These are phyloP conservation scores for Sugiyamaella novakii DNA, from an alignment of 1,139 yeast species.

Conservation along the genomic window DNA sequence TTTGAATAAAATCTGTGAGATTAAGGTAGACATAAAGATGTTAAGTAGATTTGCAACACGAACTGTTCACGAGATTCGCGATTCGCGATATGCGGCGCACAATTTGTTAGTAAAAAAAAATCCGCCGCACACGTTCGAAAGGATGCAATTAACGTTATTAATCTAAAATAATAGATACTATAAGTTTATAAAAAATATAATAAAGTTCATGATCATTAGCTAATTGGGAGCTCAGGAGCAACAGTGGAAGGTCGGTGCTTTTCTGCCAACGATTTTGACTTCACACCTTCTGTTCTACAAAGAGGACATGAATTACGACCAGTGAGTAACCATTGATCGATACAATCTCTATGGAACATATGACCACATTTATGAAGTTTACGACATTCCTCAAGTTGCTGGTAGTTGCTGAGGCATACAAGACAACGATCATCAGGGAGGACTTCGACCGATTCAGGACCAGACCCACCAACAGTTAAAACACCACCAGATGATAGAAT, in stretches of 20 bases:
- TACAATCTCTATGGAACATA: conserved; percentile 54
- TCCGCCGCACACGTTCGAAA: too few relatives aligned
- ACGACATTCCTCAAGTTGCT: conserved; percentile 50
- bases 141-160: too few relatives aligned
- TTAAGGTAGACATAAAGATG: too few relatives aligned
- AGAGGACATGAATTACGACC: conserved; percentile 61
- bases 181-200: too few relatives aligned
- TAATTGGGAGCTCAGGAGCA: neutral
- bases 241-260: neutral
- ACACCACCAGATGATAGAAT: conserved; percentile 46
- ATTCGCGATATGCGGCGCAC: conserved; percentile 3
- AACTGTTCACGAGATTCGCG: neutral
- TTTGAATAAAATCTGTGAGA: too few relatives aligned
- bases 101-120: too few relatives aligned
- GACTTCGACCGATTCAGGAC: conserved; percentile 18
- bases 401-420: conserved; percentile 54
- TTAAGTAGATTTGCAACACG: neutral
- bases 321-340: conserved; percentile 58
- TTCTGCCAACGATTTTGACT: conserved; percentile 11
- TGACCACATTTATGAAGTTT: conserved; percentile 50
- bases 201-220: neutral
- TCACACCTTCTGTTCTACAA: conserved; percentile 53
- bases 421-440: conserved; percentile 47
- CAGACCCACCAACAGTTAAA: conserved; percentile 28
- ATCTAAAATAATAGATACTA: neutral